phyloP scores from a whole-genome alignment of 2,329 filamentous ascomycete species.

The Aspergillus tamarii region DNA sequence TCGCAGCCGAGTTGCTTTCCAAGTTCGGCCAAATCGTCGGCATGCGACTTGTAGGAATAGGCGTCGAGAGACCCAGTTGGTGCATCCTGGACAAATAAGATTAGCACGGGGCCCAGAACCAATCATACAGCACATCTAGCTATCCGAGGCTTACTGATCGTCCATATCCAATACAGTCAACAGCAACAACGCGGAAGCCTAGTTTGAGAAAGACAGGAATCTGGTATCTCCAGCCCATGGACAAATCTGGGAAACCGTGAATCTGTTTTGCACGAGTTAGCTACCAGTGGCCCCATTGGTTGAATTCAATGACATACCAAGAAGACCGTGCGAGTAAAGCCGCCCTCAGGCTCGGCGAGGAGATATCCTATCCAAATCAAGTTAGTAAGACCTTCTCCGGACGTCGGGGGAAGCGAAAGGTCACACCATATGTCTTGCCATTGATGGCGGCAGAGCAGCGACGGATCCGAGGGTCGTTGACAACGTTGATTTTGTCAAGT shows the following conservation, averaged over 20 bases:
- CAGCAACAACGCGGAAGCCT: constrained; percentile 11
- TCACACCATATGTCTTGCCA: constrained; percentile 11
- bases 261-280: constrained; percentile 7
- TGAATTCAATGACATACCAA: not conserved
- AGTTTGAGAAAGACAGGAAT: constrained; percentile 9
- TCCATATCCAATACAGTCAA: constrained; percentile 14
- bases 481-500: constrained; percentile 9
- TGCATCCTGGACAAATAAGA: constrained; percentile 2
- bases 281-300: not conserved
- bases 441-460: constrained; percentile 2
- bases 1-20: constrained; percentile 10
- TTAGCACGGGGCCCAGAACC: not conserved
- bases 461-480: constrained; percentile 3
- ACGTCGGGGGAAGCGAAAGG: not conserved
- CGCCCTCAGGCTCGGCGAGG: constrained; percentile 6
- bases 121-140: not conserved
- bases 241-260: constrained; percentile 12
- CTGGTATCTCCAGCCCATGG: constrained; percentile 9
- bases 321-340: constrained; percentile 9
- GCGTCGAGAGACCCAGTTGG: constrained; percentile 6
- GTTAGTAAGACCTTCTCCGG: not conserved
- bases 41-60: constrained; percentile 10
- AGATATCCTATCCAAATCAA: constrained; percentile 6
- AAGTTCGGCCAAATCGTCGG: constrained; percentile 8
- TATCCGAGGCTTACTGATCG: not conserved